Evolutionary conservation across 2,329 filamentous ascomycete genomes (phyloP), one percentile per base, ranked within the genome.

Genomic region (Emydomyces testavorans): DNA sequence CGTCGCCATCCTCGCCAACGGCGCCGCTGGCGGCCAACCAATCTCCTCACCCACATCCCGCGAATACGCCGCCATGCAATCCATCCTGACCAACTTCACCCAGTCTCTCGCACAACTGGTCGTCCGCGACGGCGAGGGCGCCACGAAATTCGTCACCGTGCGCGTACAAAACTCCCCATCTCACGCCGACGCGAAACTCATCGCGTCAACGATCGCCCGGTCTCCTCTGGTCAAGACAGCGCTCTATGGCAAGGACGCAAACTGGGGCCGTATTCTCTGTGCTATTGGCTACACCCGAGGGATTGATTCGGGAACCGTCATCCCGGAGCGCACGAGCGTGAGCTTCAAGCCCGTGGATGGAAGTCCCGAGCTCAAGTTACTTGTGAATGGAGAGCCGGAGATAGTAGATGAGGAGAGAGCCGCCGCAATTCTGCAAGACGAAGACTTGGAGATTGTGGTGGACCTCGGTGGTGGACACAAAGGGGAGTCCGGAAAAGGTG

Each of bases 141-240:
- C 92, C 3, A 98, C 92, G 47, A 98, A 98, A 68, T 98, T 98
- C 63, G 88, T 98, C 51, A 94, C 88, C 4, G 85, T 98, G 57
- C 82, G 82, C 51, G 86, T 96, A 29, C 77, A 76, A 39, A 84
- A 89, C 58, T 80, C 84, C 2, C 73, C 78, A 0, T 76, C 77
- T 39, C 80, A 85, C 60, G 71, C 74, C 40, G 82, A 80, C 39
- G 89, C 87, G 1, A 80, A 85, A 48, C 77, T 81, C 60, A 82
- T 95, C 52, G 92, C 89, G 8, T 84, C 82, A 53, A 83, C 85
- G 39, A 95, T 98, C 62, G 89, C 92, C 13, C 80, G 83, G 43
- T 94, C 88, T 0, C 87, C 92, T 6, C 78, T 98, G 10, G 92
- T 98, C 58, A 98, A 98, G 74, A 98, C 92, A 0, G 92, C 92